phyloP scores from a whole-genome alignment of 495 filamentous ascomycete species.

The Bacidia gigantensis region DNA sequence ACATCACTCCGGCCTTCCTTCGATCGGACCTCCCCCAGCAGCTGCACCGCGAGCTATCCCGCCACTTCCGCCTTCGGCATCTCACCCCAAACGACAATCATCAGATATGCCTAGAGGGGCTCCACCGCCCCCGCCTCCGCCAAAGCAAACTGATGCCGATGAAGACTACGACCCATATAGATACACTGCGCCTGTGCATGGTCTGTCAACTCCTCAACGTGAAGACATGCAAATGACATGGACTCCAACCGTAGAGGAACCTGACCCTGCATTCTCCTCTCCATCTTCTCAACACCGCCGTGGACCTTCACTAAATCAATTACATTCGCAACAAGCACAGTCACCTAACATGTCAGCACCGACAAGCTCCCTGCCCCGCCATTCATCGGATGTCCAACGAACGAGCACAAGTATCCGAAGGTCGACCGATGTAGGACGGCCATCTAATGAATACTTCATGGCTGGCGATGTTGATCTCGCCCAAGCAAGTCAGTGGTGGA shows the following conservation, averaged over 20 bases:
- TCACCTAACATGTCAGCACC: conserved; percentile 34
- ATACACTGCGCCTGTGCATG: conserved; percentile 37
- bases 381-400: conserved; percentile 58
- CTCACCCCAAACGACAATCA: conserved; percentile 37
- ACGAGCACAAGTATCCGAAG: conserved; percentile 36
- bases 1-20: conserved; percentile 35
- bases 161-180: conserved; percentile 67
- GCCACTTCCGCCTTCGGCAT: conserved; percentile 38
- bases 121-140: conserved; percentile 47
- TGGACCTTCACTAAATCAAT: conserved; percentile 17
- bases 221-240: conserved; percentile 14
- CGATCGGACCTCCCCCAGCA: conserved; percentile 37
- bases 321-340: conserved; percentile 13
- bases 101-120: conserved; percentile 57
- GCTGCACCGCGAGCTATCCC: conserved; percentile 37
- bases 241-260: conserved; percentile 23
- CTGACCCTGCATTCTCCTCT: conserved; percentile 34
- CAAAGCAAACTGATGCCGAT: conserved; percentile 36
- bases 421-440: conserved; percentile 58
- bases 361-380: conserved; percentile 35
- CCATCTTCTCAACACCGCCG: conserved; percentile 32
- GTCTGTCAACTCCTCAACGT: conserved; percentile 10
- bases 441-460: conserved; percentile 58
- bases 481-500: conserved; percentile 67
- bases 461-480: conserved; percentile 77